Evolutionary conservation across 2,329 filamentous ascomycete genomes (phyloP), one percentile per base, ranked within the genome.

Genomic region (Pseudopithomyces chartarum): DNA sequence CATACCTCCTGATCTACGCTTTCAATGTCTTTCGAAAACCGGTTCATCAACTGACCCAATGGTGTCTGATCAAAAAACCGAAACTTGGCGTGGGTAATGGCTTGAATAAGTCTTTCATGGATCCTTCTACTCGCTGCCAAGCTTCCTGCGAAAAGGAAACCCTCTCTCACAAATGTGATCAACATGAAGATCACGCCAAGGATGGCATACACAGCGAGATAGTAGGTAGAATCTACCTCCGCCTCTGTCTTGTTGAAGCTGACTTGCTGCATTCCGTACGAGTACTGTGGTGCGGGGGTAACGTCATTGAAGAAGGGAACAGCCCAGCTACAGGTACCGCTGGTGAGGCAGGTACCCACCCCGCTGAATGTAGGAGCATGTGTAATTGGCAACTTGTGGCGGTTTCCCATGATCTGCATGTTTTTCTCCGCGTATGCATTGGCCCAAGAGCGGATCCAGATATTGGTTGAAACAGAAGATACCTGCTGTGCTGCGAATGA

Each of bases 31-130:
- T 98, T 98, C 74, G 94, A 98, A 79, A 99, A 99, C 19, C 95
- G 87, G 77, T 99, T 99, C 89, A 98, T 98, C 68, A 99, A 84
- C 76, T 97, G 94, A 12, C 95, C 95, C 0, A 98, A 85, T 2
- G 95, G 95, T 0, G 95, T 99, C 1, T 94, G 90, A 70, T 99
- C 95, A 70, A 99, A 99, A 80, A 99, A 99, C 72, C 91, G 92
- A 82, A 99, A 98, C 73, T 92, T 94, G 29, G 95, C 95, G 64
- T 93, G 87, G 13, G 91, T 90, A 22, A 99, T 87, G 1, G 90
- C 83, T 26, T 85, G 83, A 73, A 99, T 89, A 53, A 99, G 81
- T 34, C 85, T 82, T 63, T 88, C 84, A 73, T 99, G 95, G 19
- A 99, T 87, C 64, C 87, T 88, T 80, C 86, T 89, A 23, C 95